Percentiles rank a stretch among this genome's conserved stretches.
Evolutionary conservation across 169 alveolate genomes (phyloP).

Genomic region (Plasmodium relictum): DNA sequence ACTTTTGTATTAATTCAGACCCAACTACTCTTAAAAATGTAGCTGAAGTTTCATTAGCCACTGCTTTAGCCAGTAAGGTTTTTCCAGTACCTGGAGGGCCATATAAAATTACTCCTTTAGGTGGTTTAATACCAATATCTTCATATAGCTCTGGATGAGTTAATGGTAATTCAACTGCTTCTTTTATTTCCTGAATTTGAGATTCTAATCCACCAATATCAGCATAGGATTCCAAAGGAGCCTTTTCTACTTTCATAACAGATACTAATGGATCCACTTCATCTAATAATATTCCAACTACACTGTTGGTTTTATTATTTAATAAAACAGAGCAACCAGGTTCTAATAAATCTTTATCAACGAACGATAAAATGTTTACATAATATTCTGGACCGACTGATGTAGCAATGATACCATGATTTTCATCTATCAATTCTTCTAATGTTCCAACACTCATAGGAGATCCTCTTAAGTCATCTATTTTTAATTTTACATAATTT

Average conservation of each 20-base stretch:
- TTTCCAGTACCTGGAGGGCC: slow-evolving; percentile 98
- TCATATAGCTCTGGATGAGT: slow-evolving; percentile 99
- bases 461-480: slow-evolving; percentile 98
- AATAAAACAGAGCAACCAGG: slow-evolving; percentile 98
- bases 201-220: slow-evolving; percentile 99
- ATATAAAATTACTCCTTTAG: slow-evolving; percentile 93
- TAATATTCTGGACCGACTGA: slow-evolving; percentile 99
- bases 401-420: slow-evolving; percentile 99
- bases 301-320: slow-evolving; percentile 95
- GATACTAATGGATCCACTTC: slow-evolving; percentile 98
- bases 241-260: slow-evolving; percentile 98
- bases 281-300: slow-evolving; percentile 98
- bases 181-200: slow-evolving; percentile 96
- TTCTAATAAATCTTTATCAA: slow-evolving; percentile 98
- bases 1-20: slow-evolving; percentile 98
- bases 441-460: slow-evolving; percentile 98
- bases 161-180: slow-evolving; percentile 97
- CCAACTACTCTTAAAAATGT: slow-evolving; percentile 99
- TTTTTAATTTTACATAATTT: slow-evolving; percentile 85
- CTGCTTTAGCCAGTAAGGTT: slow-evolving; percentile 96
- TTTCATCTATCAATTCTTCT: slow-evolving; percentile 98
- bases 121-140: slow-evolving; percentile 98
- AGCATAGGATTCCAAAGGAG: slow-evolving; percentile 99
- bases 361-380: slow-evolving; percentile 97
- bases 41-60: slow-evolving; percentile 98